These are phyloP conservation scores for Letharia lupina DNA, from an alignment of 495 filamentous ascomycete species.

Conservation along the genomic window DNA sequence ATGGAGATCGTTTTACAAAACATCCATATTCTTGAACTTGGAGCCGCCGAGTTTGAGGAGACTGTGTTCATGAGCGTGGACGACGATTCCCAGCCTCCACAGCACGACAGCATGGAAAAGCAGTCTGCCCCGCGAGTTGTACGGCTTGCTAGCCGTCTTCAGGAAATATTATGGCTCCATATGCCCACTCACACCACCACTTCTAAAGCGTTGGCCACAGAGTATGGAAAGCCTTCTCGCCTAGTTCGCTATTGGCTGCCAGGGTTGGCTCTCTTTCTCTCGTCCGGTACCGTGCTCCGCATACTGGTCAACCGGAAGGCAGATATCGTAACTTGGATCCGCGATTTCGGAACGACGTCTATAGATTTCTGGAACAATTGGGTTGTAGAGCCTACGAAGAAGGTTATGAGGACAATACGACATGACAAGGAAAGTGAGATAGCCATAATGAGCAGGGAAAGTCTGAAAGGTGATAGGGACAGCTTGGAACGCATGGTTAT, in stretches of 20 bases:
- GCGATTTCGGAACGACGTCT: conserved; percentile 62
- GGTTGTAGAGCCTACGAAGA: conserved; percentile 75
- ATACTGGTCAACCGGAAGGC: conserved; percentile 61
- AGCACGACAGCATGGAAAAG: conserved; percentile 23
- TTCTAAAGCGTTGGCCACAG: conserved; percentile 40
- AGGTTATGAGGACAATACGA: conserved; percentile 82
- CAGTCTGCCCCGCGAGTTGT: conserved; percentile 38
- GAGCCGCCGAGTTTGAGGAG: conserved; percentile 64
- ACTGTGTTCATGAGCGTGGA: conserved; percentile 56
- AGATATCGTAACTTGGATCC: conserved; percentile 67
- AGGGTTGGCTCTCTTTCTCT: conserved; percentile 52
- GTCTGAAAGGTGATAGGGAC: conserved; percentile 76
- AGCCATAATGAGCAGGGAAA: conserved; percentile 88
- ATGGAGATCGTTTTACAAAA: conserved; percentile 71
- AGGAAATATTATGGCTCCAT: conserved; percentile 50
- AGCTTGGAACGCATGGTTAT: conserved; percentile 96
- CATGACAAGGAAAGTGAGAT: conserved; percentile 88
- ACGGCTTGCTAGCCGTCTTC: conserved; percentile 57
- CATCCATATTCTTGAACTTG: conserved; percentile 44
- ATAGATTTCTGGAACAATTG: conserved; percentile 93
- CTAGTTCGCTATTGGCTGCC: conserved; percentile 85
- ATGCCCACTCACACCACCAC: conserved; percentile 49
- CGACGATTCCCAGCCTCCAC: conserved; percentile 45
- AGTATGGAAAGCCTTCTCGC: conserved; percentile 67
- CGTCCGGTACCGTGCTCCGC: conserved; percentile 71